Evolutionary conservation across 1,284 basidiomycete genomes (phyloP), one percentile per base, ranked within the genome.

Genomic region (Sporisorium scitamineum): DNA sequence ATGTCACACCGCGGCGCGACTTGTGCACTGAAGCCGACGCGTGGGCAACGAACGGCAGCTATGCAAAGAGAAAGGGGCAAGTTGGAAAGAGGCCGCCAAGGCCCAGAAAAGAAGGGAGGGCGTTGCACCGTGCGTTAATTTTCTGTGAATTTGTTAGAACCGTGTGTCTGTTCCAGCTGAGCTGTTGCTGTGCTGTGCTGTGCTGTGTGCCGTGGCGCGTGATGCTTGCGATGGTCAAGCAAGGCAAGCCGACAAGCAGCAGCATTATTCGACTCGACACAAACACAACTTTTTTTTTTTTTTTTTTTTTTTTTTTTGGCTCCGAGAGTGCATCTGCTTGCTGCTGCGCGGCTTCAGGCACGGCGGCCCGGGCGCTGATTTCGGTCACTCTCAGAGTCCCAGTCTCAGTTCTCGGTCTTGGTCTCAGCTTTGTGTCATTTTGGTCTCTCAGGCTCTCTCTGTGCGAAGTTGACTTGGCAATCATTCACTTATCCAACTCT

Each of bases 1-100:
- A 54, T 54, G 37, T 41, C 53, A 54, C 52, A 41, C 24, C 37
- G 37, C 53, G 53, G 39, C 53, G 39, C 53, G 53, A 29, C 42
- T 39, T 39, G 16, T 27, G 47, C 44, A 18, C 22, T 24, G 37
- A 42, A 24, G 52, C 10, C 39, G 37, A 42, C 42, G 42, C 31
- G 45, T 27, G 29, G 50, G 55, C 24, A n/a, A n/a, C 10, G 10
- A 29, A 5, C 18, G 20, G 29, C 27, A 50, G 14, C 13, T 11
- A 32, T n/a, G 50, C 27, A 29, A 32, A 8, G 13, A 20, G 26
- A 45, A 45, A 45, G 26, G 47, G 47, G 47, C 27, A 50, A 26
- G 18, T 5, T 5, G 18, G 4, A n/a, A 3, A 27, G 31, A 27
- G 24, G 7, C 34, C 9, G 34, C 7, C 34, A 37, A 39, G 37